These are phyloP conservation scores for Kregervanrija fluxuum DNA, from an alignment of 805 yeast species.

Conservation along the genomic window DNA sequence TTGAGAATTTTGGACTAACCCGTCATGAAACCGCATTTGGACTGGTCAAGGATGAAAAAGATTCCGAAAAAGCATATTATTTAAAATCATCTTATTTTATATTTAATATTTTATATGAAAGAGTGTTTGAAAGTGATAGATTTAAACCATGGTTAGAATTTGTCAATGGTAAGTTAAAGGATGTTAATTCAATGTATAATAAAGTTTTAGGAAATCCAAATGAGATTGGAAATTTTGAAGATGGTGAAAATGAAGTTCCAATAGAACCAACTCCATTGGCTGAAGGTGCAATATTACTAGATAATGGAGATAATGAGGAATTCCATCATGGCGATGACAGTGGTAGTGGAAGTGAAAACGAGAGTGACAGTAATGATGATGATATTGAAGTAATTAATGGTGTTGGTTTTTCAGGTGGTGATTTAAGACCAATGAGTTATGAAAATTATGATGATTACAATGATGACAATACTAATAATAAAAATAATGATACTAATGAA, in stretches of 20 bases:
- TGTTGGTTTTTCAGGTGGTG: constrained; percentile 18
- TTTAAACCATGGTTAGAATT: constrained; percentile 41
- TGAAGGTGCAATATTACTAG: constrained; percentile 26
- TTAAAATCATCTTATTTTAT: constrained; percentile 25
- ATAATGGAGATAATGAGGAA: constrained; percentile 36
- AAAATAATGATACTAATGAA: not conserved
- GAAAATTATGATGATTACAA: constrained; percentile 1
- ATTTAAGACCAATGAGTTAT: constrained; percentile 31
- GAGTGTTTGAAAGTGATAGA: constrained; percentile 20
- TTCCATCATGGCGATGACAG: constrained; percentile 34
- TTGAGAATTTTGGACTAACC: constrained; percentile 28
- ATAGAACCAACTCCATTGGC: constrained; percentile 16
- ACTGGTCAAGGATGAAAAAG: constrained; percentile 21
- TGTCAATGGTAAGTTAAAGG: constrained; percentile 39
- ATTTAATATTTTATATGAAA: constrained; percentile 26
- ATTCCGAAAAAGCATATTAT: constrained; percentile 22
- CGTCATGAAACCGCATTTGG: constrained; percentile 27
- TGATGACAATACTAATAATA: not conserved
- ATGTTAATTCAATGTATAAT: constrained; percentile 49
- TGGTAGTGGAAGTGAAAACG: constrained; percentile 19
- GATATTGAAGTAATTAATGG: constrained; percentile 4
- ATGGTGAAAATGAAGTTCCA: constrained; percentile 6
- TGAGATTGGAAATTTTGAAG: constrained; percentile 14
- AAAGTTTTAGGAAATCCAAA: constrained; percentile 47
- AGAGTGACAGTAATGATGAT: constrained; percentile 8